These are phyloP conservation scores for Westerdykella sp. DNA, from an alignment of 2,329 filamentous ascomycete genomes.

Conservation along the genomic window DNA sequence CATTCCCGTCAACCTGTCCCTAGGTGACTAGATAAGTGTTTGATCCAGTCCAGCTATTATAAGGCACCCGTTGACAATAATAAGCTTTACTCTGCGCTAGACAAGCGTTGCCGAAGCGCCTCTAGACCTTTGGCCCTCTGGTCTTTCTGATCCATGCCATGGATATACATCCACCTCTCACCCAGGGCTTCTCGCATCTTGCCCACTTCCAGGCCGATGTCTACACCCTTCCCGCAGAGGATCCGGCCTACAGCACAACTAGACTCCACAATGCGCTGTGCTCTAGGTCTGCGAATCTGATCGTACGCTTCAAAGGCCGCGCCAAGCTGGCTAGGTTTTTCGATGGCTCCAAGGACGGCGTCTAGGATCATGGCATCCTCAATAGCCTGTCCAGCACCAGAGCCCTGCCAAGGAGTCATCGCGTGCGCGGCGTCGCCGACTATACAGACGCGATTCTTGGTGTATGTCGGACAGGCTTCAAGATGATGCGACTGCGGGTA, in stretches of 20 bases:
- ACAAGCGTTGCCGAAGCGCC: too few relatives aligned
- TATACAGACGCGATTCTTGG: constrained; percentile 32
- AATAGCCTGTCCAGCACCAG: constrained; percentile 48
- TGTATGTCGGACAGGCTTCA: constrained; percentile 6
- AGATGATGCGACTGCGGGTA: constrained; percentile 3
- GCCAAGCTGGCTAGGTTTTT: constrained; percentile 11
- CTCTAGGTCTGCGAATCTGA: constrained; percentile 6
- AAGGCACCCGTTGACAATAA: too few relatives aligned
- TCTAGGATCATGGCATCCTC: constrained; percentile 46
- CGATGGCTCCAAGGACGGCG: constrained; percentile 21
- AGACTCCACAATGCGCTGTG: constrained; percentile 9
- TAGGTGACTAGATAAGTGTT: too few relatives aligned
- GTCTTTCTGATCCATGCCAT: background rate
- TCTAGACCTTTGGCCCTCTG: too few relatives aligned
- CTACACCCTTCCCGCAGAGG: too few relatives aligned
- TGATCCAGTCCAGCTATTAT: too few relatives aligned
- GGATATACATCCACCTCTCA: constrained; percentile 1
- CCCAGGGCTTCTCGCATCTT: too few relatives aligned
- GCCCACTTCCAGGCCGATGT: too few relatives aligned
- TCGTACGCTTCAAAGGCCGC: constrained; percentile 34
- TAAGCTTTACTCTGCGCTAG: too few relatives aligned
- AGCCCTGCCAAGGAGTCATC: constrained; percentile 45
- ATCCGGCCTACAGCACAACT: too few relatives aligned
- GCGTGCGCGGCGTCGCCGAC: constrained; percentile 52
- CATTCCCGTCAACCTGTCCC: too few relatives aligned